Conservation (phyloP, 306 rosid genomes). For the Acacia crassicarpa region DNA sequence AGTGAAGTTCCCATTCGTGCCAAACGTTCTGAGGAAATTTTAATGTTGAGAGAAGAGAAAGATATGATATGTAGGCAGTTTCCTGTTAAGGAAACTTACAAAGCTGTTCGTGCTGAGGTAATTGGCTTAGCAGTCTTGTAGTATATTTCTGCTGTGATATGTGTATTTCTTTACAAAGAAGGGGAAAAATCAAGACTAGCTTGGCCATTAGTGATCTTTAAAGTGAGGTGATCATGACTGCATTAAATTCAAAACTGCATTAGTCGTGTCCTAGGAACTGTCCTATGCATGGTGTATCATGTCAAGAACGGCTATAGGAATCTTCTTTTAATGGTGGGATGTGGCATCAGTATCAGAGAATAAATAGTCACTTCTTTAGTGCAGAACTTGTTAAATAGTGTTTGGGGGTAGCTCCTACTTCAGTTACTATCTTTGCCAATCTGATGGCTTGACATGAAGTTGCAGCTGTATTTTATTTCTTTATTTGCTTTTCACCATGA, state of each 20-base stretch:
- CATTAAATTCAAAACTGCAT: conserved; percentile 4
- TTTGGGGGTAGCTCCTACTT: not conserved
- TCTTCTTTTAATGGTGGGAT: not conserved
- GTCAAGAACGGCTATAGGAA: conserved; percentile 8
- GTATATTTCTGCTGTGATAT: conserved; percentile 12
- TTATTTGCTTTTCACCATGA: not conserved
- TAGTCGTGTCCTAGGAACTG: not conserved
- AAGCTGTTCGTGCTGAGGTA: conserved; percentile 81
- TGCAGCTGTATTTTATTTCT: conserved; percentile 9
- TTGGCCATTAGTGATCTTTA: not conserved
- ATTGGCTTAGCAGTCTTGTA: conserved; percentile 12
- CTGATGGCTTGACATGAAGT: conserved; percentile 13
- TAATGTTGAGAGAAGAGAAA: conserved; percentile 59
- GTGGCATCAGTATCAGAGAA: not conserved
- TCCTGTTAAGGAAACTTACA: conserved; percentile 88
- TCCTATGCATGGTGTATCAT: not conserved
- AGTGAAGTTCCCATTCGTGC: conserved; percentile 43
- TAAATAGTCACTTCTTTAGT: not conserved
- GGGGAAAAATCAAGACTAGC: not conserved
- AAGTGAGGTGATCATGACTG: conserved; percentile 17
- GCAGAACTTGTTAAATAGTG: conserved; percentile 3
- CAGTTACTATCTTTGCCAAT: not conserved
- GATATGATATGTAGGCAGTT: conserved; percentile 83
- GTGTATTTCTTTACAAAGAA: not conserved
- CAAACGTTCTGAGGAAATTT: conserved; percentile 83